Percentiles rank a stretch among this genome's conserved stretches.
Conservation (phyloP, 2,329 filamentous ascomycete genomes). For the Pseudogymnoascus sp. region DNA sequence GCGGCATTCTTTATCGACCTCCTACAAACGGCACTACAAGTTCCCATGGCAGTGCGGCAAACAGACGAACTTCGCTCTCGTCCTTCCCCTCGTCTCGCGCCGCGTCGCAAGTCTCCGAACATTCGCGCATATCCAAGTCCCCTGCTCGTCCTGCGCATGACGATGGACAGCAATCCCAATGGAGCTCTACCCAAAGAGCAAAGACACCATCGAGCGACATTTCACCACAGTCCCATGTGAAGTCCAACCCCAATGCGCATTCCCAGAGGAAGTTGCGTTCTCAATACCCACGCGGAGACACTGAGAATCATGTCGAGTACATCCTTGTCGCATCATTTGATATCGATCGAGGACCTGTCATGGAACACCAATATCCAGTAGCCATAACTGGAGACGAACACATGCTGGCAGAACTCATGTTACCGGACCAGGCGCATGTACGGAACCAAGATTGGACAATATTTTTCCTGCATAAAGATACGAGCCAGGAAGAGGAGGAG, state of each 20-base stretch:
- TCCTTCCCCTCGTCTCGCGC: slow-evolving; percentile 54
- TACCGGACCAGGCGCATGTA: slow-evolving; percentile 92
- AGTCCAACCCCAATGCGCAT: slow-evolving; percentile 43
- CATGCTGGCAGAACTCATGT: slow-evolving; percentile 96
- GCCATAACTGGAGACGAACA: slow-evolving; percentile 95
- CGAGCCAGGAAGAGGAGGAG: slow-evolving; percentile 73
- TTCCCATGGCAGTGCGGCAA: slow-evolving; percentile 28
- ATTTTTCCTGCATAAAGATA: slow-evolving; percentile 96
- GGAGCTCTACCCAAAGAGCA: slow-evolving; percentile 50
- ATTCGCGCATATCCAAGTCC: slow-evolving; percentile 45
- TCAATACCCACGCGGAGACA: slow-evolving; percentile 65
- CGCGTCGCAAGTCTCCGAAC: slow-evolving; percentile 48
- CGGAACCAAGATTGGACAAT: slow-evolving; percentile 98
- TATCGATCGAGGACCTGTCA: slow-evolving; percentile 89
- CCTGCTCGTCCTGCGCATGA: slow-evolving; percentile 43
- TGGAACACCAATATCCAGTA: slow-evolving; percentile 96
- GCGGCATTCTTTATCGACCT: slow-evolving; percentile 26
- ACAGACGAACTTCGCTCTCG: slow-evolving; percentile 51
- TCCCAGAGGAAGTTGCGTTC: slow-evolving; percentile 55
- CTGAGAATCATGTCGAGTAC: slow-evolving; percentile 95
- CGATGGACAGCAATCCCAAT: slow-evolving; percentile 49
- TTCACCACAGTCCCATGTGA: slow-evolving; percentile 47
- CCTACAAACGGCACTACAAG: slow-evolving; percentile 31
- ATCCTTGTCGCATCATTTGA: slow-evolving; percentile 97
- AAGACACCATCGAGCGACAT: slow-evolving; percentile 52